Base-by-base conservation (phyloP, 306 rosid genomes). In the Dryas alaskensis region DNA sequence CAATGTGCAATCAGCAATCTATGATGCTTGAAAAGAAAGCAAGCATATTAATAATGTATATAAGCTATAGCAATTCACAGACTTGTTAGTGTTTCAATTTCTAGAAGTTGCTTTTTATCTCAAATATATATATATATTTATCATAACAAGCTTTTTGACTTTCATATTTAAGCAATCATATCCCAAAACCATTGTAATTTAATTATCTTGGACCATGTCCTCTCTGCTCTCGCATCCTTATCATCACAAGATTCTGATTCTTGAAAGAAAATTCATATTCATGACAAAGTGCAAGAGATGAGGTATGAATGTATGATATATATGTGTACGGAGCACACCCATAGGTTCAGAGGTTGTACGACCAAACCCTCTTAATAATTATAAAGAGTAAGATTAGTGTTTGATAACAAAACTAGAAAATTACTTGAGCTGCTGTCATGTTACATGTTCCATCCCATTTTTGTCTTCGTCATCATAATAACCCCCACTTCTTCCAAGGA, bases 21-120 rank as follows among this genome's bases (percentile, higher is more conserved):
- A 42, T 53, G 62, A 53, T 54, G 64, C 74, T 42, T 70, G 63
- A 69, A 40, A 69, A 53, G 74, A 53, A 69, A 69, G 73, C 62
- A 69, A 37, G 60, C 48, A 68, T 68, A 64, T 59, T 16, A 51
- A 11, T 50, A 50, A 68, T 31, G 51, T 12, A 50, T 14, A 52
- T 7, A 16, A 9, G 50, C 6, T 37, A n/a, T 51, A 10, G 61
- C 46, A 47, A 10, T 44, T 66, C 22, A 0, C 62, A 57, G 17
- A 27, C 31, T 27, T 3, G 27, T 67, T 31, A 14, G 17, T 69
- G n/a, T 39, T 53, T 42, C 48, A n/a, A 39, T n/a, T 6, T 12
- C 25, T 40, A 1, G 37, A 43, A 65, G 10, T 51, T 37, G 63
- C 62, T 55, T 70, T 54, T 51, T 22, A 44, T 64, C 13, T 6